A percentile compares a stretch with the other conserved stretches of the same genome.
Evolutionary conservation across 495 filamentous ascomycete genomes (phyloP).

Genomic region (Penicillium pancosmium): DNA sequence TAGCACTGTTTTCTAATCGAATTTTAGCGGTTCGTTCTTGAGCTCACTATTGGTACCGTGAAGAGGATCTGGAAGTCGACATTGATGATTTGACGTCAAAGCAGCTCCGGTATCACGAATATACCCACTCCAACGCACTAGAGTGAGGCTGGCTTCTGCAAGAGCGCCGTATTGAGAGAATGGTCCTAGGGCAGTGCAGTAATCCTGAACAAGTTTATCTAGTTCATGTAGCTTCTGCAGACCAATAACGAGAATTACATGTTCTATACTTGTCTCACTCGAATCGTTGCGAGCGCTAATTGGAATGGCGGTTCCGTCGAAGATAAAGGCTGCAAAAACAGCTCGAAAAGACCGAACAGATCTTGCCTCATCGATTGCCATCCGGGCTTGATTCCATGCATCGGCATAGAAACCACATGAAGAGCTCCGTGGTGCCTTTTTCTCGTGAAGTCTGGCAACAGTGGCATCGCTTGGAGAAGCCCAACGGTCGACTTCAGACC

Average conservation of each 20-base stretch:
- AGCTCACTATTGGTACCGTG: conserved; percentile 8
- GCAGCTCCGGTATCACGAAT: conserved; percentile 31
- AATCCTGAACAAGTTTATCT: conserved; percentile 19
- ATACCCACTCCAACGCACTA: conserved; percentile 28
- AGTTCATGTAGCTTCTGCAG: conserved; percentile 18
- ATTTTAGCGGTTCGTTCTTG: not conserved
- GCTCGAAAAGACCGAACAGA: conserved; percentile 21
- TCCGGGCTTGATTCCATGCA: conserved; percentile 20
- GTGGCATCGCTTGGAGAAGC: not conserved
- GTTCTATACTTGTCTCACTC: not conserved
- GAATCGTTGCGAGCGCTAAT: not conserved
- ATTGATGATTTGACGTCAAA: conserved; percentile 15
- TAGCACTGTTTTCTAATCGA: not conserved
- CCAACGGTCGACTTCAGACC: not conserved
- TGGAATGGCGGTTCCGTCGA: conserved; percentile 26
- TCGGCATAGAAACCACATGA: conserved; percentile 15
- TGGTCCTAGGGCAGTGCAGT: conserved; percentile 23
- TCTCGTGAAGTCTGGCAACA: not conserved
- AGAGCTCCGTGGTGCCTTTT: not conserved
- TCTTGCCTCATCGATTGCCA: conserved; percentile 7
- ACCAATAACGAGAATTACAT: conserved; percentile 13
- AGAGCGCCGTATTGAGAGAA: conserved; percentile 21
- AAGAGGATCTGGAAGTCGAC: conserved; percentile 17
- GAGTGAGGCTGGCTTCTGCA: conserved; percentile 24
- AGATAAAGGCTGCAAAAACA: conserved; percentile 22